These are phyloP conservation scores for Lycium ferocissimum DNA, from an alignment of 257 asterid genomes.

Conservation along the genomic window DNA sequence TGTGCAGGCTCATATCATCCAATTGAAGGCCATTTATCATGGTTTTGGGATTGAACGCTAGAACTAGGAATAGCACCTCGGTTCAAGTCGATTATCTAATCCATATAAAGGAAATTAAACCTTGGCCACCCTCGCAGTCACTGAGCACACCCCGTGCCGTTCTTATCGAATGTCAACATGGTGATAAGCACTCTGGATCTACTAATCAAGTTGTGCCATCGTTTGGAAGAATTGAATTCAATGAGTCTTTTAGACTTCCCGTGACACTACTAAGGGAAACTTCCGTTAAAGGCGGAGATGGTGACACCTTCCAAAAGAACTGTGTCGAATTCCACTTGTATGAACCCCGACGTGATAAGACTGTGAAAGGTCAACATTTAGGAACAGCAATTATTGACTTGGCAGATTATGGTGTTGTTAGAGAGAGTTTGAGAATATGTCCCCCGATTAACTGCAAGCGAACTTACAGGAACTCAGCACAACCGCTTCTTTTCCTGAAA, in stretches of 20 bases:
- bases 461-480: conserved; percentile 48
- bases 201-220: conserved; percentile 34
- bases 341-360: conserved; percentile 81
- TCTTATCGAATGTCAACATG: conserved; percentile 78
- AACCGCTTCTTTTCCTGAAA: conserved; percentile 62
- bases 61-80: conserved; percentile 56
- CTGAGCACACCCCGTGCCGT: conserved; percentile 67
- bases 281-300: conserved; percentile 40
- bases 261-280: conserved; percentile 54
- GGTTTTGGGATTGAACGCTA: conserved; percentile 80
- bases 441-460: conserved; percentile 75
- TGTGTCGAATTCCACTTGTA: conserved; percentile 68
- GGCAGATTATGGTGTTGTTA: conserved; percentile 72
- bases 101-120: conserved; percentile 67
- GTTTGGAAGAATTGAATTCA: conserved; percentile 54
- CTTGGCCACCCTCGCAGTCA: conserved; percentile 87
- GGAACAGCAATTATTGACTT: conserved; percentile 73
- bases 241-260: conserved; percentile 72
- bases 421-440: conserved; percentile 50
- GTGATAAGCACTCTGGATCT: conserved; percentile 63
- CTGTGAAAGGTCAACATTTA: conserved; percentile 61
- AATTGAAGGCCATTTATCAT: conserved; percentile 46
- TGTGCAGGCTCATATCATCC: conserved; percentile 21
- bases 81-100: conserved; percentile 59
- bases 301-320: conserved; percentile 60